Conservation (phyloP, 2,329 filamentous ascomycete genomes). For the Clarireedia hainanense region DNA sequence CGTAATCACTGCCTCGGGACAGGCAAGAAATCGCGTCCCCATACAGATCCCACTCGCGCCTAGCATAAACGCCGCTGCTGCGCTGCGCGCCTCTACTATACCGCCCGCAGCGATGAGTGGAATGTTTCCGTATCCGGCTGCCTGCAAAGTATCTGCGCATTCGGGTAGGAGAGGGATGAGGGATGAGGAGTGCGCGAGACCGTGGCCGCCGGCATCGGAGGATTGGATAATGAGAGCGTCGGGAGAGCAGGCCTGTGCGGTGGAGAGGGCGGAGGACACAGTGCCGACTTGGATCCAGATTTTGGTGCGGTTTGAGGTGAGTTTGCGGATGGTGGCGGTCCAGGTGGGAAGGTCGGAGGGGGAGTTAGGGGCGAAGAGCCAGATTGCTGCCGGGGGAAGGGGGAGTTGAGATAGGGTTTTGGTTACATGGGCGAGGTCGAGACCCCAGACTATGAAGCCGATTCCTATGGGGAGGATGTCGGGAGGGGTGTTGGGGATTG, state of each 20-base stretch:
- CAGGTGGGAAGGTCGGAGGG: slow-evolving; percentile 24
- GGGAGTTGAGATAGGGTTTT: slow-evolving; percentile 25
- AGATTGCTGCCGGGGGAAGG: slow-evolving; percentile 33
- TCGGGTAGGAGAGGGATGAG: slow-evolving; percentile 32
- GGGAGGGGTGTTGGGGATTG: slow-evolving; percentile 6
- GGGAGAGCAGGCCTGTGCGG: slow-evolving; percentile 18
- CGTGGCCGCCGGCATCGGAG: slow-evolving; percentile 32
- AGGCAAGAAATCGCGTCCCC: slow-evolving; percentile 43
- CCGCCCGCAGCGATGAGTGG: slow-evolving; percentile 31
- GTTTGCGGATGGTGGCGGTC: slow-evolving; percentile 24
- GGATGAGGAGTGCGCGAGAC: slow-evolving; percentile 25
- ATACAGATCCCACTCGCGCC: slow-evolving; percentile 37
- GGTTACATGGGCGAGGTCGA: slow-evolving; percentile 30
- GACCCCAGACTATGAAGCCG: slow-evolving; percentile 40
- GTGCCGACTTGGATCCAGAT: slow-evolving; percentile 32
- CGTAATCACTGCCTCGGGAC: slow-evolving; percentile 37
- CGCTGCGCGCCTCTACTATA: slow-evolving; percentile 31
- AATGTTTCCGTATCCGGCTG: slow-evolving; percentile 19
- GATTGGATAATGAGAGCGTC: slow-evolving; percentile 33
- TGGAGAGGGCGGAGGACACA: slow-evolving; percentile 23
- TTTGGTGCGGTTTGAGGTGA: slow-evolving; percentile 18
- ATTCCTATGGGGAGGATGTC: slow-evolving; percentile 37
- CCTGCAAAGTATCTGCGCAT: slow-evolving; percentile 24
- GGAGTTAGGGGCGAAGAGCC: slow-evolving; percentile 39
- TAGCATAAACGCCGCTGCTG: slow-evolving; percentile 29